These are phyloP conservation scores for Casuarina glauca DNA, from an alignment of 306 rosid species.

Conservation along the genomic window DNA sequence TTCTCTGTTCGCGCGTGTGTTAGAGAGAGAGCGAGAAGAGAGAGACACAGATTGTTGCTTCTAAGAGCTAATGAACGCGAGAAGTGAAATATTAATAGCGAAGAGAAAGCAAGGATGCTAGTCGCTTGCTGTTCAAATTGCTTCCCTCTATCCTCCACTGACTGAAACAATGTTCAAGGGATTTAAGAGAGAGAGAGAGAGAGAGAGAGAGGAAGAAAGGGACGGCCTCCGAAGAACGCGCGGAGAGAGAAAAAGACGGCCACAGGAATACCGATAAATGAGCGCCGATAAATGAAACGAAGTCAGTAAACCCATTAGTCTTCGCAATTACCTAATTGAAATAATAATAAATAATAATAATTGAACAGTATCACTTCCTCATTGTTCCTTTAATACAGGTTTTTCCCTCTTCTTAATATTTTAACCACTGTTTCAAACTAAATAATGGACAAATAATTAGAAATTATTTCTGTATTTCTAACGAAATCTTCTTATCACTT, in stretches of 20 bases:
- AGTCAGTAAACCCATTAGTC: too few relatives aligned
- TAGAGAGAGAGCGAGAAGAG: conserved; percentile 1
- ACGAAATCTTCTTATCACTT: background rate
- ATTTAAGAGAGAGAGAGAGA: background rate
- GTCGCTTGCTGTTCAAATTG: conserved; percentile 3
- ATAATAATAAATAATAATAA: too few relatives aligned
- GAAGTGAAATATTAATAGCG: conserved; percentile 23
- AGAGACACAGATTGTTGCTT: background rate
- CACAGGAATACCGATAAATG: conserved; percentile 22
- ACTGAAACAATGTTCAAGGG: background rate
- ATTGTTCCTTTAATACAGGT: too few relatives aligned
- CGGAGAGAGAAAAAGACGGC: conserved; percentile 17
- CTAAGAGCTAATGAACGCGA: background rate
- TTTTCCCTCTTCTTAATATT: too few relatives aligned
- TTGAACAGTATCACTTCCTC: too few relatives aligned
- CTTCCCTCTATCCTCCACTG: background rate
- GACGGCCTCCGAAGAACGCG: background rate
- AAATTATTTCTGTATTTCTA: background rate
- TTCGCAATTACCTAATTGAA: background rate
- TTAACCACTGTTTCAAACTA: too few relatives aligned
- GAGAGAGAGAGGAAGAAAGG: background rate
- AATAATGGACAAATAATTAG: too few relatives aligned
- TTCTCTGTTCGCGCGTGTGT: background rate
- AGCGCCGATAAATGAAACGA: conserved; percentile 8
- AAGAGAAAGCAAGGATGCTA: conserved; percentile 1